These are phyloP conservation scores for Moricandia arvensis DNA, from an alignment of 345 rosid genomes.

Conservation along the genomic window DNA sequence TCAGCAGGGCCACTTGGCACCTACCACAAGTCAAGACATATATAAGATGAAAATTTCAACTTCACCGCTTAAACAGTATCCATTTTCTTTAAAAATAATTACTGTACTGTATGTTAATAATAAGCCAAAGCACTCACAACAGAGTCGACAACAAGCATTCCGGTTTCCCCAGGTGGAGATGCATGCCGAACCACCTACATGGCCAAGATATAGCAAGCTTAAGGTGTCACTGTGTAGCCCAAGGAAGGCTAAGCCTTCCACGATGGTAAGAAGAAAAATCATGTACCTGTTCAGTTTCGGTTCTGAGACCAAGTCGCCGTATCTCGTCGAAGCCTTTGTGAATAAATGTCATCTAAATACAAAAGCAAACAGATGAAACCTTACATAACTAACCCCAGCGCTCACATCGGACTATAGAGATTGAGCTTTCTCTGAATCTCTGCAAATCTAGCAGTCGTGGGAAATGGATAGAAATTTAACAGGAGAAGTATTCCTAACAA, in stretches of 20 bases:
- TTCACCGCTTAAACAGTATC: neutral
- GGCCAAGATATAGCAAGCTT: conserved; percentile 26
- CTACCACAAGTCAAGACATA: conserved; percentile 46
- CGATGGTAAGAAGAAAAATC: conserved; percentile 10
- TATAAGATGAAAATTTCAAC: neutral
- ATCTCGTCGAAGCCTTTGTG: conserved; percentile 98
- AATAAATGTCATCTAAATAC: conserved; percentile 65
- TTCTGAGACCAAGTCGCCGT: conserved; percentile 86
- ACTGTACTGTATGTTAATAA: conserved; percentile 18
- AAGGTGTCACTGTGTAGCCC: conserved; percentile 20
- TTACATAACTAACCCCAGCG: conserved; percentile 15
- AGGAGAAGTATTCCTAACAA: neutral
- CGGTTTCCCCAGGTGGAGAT: conserved; percentile 78
- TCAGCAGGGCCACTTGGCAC: conserved; percentile 96
- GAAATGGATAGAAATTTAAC: neutral
- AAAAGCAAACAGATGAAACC: conserved; percentile 21
- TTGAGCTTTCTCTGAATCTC: conserved; percentile 8
- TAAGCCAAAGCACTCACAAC: conserved; percentile 53
- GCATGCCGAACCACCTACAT: conserved; percentile 78
- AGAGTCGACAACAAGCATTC: conserved; percentile 94
- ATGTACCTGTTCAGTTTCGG: conserved; percentile 85
- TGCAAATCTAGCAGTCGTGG: neutral
- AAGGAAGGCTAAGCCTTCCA: conserved; percentile 6
- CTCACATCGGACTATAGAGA: conserved; percentile 3
- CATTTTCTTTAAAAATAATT: neutral